Evolutionary conservation across 257 asterid genomes (phyloP).

Genomic region (Mentha longifolia): DNA sequence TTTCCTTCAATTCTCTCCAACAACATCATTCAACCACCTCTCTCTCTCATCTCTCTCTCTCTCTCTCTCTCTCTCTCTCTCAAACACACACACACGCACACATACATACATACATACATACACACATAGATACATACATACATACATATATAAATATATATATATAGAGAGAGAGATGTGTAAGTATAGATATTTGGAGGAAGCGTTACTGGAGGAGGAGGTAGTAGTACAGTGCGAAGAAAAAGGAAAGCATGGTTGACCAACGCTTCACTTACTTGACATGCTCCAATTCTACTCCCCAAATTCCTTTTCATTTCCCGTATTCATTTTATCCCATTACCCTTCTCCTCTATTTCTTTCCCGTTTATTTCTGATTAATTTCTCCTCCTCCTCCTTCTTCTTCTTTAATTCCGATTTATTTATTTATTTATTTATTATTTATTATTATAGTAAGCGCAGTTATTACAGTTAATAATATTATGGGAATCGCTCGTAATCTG

Average conservation of each 20-base stretch:
- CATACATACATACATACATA: too few relatives aligned
- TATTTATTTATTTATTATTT: too few relatives aligned
- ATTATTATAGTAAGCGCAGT: constrained; percentile 36
- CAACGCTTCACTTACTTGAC: constrained; percentile 37
- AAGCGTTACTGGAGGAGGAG: constrained; percentile 41
- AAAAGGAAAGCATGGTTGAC: constrained; percentile 49
- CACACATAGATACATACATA: too few relatives aligned
- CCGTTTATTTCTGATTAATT: too few relatives aligned
- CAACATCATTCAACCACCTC: constrained; percentile 21
- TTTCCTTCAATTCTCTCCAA: constrained; percentile 30
- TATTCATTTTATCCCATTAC: constrained; percentile 11
- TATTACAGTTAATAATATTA: constrained; percentile 44
- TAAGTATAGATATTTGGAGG: not conserved
- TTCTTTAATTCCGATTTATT: not conserved
- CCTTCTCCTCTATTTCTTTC: not conserved
- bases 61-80: not conserved
- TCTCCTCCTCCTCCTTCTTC: not conserved
- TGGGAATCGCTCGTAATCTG: constrained; percentile 56
- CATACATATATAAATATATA: not conserved
- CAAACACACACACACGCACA: too few relatives aligned
- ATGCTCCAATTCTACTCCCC: constrained; percentile 40
- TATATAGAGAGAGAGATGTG: not conserved
- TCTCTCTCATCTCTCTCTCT: not conserved
- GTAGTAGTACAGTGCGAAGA: not conserved
- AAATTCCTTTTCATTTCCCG: constrained; percentile 36